Conservation (phyloP, 495 filamentous ascomycete genomes). For the Trichoderma reesei region DNA sequence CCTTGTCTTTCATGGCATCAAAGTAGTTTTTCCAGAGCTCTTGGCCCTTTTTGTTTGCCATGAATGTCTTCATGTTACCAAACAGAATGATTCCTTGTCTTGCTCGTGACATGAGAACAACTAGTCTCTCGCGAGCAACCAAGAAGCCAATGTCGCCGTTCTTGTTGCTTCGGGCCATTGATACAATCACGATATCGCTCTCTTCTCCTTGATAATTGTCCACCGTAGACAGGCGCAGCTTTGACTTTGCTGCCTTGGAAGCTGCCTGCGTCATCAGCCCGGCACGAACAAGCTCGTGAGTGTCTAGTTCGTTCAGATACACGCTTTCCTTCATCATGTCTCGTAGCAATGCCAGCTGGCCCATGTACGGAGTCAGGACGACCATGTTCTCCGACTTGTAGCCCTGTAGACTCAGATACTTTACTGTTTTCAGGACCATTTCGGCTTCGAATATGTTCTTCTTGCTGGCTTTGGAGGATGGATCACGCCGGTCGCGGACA, state of each 20-base stretch:
- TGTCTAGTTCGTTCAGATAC: conserved; percentile 61
- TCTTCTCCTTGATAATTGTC: conserved; percentile 82
- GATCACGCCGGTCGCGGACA: conserved; percentile 44
- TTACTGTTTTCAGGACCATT: conserved; percentile 56
- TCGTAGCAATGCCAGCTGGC: conserved; percentile 53
- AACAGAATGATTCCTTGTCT: conserved; percentile 60
- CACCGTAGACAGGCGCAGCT: conserved; percentile 55
- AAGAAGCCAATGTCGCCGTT: conserved; percentile 66
- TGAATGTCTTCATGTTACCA: conserved; percentile 61
- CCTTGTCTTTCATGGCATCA: conserved; percentile 40
- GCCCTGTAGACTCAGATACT: conserved; percentile 67
- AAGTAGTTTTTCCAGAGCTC: conserved; percentile 50
- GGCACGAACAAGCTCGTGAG: conserved; percentile 53
- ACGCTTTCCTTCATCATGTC: conserved; percentile 43
- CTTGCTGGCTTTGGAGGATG: conserved; percentile 40
- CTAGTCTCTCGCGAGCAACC: conserved; percentile 54
- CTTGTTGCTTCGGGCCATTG: conserved; percentile 58
- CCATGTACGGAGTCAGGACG: conserved; percentile 65
- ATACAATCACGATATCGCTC: conserved; percentile 60
- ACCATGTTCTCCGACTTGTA: conserved; percentile 59
- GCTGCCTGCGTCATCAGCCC: conserved; percentile 49
- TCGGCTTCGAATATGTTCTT: conserved; percentile 59
- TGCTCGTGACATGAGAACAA: conserved; percentile 64
- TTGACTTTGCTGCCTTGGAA: conserved; percentile 40
- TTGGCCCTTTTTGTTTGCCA: conserved; percentile 49